These are phyloP conservation scores for Trypanosoma vivax DNA, from an alignment of 208 protist species.

Conservation along the genomic window DNA sequence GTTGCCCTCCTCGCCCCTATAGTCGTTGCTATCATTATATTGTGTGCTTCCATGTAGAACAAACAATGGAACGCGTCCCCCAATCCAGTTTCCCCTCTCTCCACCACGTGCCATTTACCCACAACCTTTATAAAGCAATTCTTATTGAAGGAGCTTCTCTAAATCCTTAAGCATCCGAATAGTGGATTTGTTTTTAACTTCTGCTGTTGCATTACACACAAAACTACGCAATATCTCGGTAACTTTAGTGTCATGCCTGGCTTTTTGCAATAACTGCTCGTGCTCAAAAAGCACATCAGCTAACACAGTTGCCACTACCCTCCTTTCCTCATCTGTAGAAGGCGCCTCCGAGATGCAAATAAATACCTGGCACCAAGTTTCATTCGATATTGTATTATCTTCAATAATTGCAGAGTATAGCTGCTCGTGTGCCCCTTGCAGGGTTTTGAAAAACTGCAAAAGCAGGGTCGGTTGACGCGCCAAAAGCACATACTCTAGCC, in stretches of 20 bases:
- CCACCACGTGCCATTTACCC: neutral
- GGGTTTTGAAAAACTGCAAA: constrained; percentile 34
- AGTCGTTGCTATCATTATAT: constrained; percentile 6
- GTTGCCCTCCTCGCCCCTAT: constrained; percentile 5
- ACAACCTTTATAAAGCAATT: neutral
- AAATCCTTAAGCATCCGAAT: constrained; percentile 45
- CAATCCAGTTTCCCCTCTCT: constrained; percentile 1
- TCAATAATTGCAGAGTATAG: constrained; percentile 35
- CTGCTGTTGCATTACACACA: constrained; percentile 20
- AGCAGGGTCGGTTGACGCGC: constrained; percentile 35
- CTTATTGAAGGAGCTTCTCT: constrained; percentile 71
- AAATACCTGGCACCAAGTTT: constrained; percentile 45
- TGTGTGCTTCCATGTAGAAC: neutral
- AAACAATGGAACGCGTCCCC: too few relatives aligned
- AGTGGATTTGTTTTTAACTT: constrained; percentile 25
- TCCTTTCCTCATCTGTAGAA: constrained; percentile 25
- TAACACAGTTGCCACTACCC: constrained; percentile 38
- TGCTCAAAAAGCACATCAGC: constrained; percentile 71
- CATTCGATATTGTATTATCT: constrained; percentile 27
- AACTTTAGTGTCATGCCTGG: constrained; percentile 37
- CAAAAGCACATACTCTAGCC: constrained; percentile 41
- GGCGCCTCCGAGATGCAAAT: constrained; percentile 32
- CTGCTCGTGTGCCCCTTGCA: constrained; percentile 20
- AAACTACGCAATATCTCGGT: constrained; percentile 46
- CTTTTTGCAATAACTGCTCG: constrained; percentile 32